A percentile compares a stretch with the other conserved stretches of the same genome.
phyloP scores from a whole-genome alignment of 306 rosid genomes.

The Vicia villosa region DNA sequence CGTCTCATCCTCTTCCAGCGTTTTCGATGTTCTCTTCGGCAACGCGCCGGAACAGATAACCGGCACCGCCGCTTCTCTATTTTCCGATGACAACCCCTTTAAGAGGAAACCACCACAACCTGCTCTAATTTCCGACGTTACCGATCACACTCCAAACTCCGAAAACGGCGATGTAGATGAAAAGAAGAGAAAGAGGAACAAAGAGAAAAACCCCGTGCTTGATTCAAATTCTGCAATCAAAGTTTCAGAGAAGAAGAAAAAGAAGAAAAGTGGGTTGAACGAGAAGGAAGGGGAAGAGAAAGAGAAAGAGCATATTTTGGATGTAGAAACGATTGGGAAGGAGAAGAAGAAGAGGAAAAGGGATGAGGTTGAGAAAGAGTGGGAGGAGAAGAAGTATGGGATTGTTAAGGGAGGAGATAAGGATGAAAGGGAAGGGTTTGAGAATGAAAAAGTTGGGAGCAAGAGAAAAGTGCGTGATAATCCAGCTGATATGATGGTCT shows the following conservation, averaged over 20 bases:
- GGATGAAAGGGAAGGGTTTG: conserved; percentile 38
- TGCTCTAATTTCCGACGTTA: conserved; percentile 4
- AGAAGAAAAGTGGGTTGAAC: conserved; percentile 35
- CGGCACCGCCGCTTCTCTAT: conserved; percentile 49
- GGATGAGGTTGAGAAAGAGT: conserved; percentile 82
- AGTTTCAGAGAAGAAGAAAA: conserved; percentile 49
- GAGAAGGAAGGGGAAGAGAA: conserved; percentile 13
- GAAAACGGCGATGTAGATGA: conserved; percentile 22
- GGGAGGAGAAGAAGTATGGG: conserved; percentile 78
- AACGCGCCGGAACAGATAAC: conserved; percentile 35
- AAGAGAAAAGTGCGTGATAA: conserved; percentile 79
- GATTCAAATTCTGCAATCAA: conserved; percentile 31
- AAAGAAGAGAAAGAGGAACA: conserved; percentile 47
- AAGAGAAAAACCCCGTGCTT: conserved; percentile 32
- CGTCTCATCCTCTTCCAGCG: conserved; percentile 47
- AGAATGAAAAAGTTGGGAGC: conserved; percentile 54
- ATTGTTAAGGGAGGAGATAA: conserved; percentile 30
- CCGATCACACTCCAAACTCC: conserved; percentile 5
- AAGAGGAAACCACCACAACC: conserved; percentile 48
- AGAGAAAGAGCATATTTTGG: conserved; percentile 7
- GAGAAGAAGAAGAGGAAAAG: conserved; percentile 76
- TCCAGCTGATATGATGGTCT: conserved; percentile 69
- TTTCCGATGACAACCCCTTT: conserved; percentile 76
- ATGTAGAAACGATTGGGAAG: neutral
- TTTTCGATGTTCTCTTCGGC: conserved; percentile 64